phyloP scores from a whole-genome alignment of 805 yeast species.

The Cyberlindnera xishuangbannaensis region DNA sequence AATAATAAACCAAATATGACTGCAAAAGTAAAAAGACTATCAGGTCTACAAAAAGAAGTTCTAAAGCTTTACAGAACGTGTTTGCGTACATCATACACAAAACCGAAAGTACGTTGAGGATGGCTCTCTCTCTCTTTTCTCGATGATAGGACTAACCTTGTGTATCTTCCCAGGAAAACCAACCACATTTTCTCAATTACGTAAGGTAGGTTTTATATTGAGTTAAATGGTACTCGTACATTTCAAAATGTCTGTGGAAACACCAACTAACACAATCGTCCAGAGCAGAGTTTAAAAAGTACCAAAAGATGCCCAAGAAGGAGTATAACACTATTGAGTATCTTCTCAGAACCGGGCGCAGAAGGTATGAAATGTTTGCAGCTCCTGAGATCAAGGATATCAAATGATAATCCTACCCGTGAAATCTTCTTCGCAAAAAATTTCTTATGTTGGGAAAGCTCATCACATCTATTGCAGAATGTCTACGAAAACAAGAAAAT shows the following conservation, averaged over 20 bases:
- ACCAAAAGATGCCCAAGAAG: constrained; percentile 55
- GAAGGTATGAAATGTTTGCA: constrained; percentile 66
- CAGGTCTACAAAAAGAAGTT: constrained; percentile 51
- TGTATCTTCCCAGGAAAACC: constrained; percentile 34
- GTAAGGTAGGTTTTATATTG: too few relatives aligned
- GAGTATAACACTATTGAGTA: constrained; percentile 86
- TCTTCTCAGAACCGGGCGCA: constrained; percentile 68
- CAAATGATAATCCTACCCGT: too few relatives aligned
- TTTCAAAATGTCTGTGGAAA: too few relatives aligned
- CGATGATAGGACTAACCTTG: constrained; percentile 1
- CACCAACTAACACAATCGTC: too few relatives aligned
- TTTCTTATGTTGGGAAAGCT: too few relatives aligned
- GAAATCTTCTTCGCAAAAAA: too few relatives aligned
- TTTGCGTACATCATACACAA: constrained; percentile 37
- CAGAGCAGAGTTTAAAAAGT: constrained; percentile 52
- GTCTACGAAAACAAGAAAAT: not conserved
- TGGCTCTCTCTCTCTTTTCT: not conserved
- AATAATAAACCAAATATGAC: constrained; percentile 18
- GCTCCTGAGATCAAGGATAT: constrained; percentile 69
- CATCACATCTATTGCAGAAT: not conserved
- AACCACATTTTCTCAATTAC: constrained; percentile 38
- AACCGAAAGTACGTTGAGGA: constrained; percentile 34
- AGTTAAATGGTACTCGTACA: too few relatives aligned
- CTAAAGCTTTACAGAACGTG: constrained; percentile 43
- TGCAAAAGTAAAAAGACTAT: constrained; percentile 25